Conservation (phyloP, 768 basidiomycete genomes). For the Obba rivulosa region DNA sequence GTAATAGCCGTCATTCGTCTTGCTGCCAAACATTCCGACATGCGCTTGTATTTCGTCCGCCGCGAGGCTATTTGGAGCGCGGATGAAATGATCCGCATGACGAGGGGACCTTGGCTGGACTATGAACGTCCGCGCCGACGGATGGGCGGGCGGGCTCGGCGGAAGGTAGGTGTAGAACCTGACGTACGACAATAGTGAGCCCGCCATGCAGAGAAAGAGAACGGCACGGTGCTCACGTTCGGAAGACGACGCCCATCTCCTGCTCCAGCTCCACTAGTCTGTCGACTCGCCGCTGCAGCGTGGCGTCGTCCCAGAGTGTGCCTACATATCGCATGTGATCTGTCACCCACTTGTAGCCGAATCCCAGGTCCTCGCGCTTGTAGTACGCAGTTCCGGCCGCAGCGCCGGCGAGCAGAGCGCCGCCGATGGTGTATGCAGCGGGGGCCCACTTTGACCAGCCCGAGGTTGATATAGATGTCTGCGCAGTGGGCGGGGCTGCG, state of each 20-base stretch:
- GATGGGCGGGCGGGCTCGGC: slow-evolving; percentile 51
- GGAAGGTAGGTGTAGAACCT: slow-evolving; percentile 84
- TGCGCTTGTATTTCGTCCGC: slow-evolving; percentile 81
- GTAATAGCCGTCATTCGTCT: slow-evolving; percentile 88
- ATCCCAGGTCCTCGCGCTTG: slow-evolving; percentile 67
- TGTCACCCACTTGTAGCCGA: slow-evolving; percentile 67
- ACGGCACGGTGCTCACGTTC: slow-evolving; percentile 61
- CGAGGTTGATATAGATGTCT: slow-evolving; percentile 17
- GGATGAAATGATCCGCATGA: slow-evolving; percentile 49
- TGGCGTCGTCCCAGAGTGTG: slow-evolving; percentile 75
- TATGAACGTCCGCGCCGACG: slow-evolving; percentile 67
- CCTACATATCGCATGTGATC: slow-evolving; percentile 91
- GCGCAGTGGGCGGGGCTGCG: slow-evolving; percentile 11
- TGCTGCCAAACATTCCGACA: slow-evolving; percentile 79
- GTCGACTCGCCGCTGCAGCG: slow-evolving; percentile 56
- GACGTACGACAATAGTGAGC: slow-evolving; percentile 1
- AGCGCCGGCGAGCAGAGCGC: slow-evolving; percentile 73
- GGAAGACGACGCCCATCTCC: slow-evolving; percentile 61
- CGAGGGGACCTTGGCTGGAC: slow-evolving; percentile 57
- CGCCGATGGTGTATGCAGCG: slow-evolving; percentile 65
- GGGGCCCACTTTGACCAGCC: slow-evolving; percentile 65
- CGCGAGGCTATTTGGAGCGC: slow-evolving; percentile 62
- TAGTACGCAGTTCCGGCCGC: slow-evolving; percentile 84
- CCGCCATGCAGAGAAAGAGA: neutral
- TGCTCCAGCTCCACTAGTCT: slow-evolving; percentile 56